Evolutionary conservation across 306 rosid species (phyloP).

Genomic region (Sphenostylis stenocarpa): DNA sequence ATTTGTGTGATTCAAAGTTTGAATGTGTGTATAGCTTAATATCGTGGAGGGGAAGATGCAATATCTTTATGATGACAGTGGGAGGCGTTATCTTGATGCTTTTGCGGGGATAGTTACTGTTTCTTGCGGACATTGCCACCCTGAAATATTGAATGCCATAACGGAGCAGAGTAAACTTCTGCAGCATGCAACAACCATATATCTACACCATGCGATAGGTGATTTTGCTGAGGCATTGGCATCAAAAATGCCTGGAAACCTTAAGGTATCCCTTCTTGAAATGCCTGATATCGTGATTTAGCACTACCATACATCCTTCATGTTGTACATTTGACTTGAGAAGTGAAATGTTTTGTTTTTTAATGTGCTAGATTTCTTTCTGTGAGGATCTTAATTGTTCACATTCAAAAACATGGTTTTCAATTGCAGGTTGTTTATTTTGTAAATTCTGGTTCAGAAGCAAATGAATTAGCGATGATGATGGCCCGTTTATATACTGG

Average conservation of each 20-base stretch:
- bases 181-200: conserved; percentile 85
- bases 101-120: conserved; percentile 98
- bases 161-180: conserved; percentile 78
- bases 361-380: conserved; percentile 15
- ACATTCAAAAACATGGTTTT: conserved; percentile 1
- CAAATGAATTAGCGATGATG: conserved; percentile 88
- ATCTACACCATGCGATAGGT: conserved; percentile 69
- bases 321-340: conserved; percentile 6
- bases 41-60: conserved; percentile 98
- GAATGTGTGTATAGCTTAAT: conserved; percentile 52
- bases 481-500: conserved; percentile 92
- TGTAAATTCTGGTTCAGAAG: conserved; percentile 94
- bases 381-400: neutral
- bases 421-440: conserved; percentile 81
- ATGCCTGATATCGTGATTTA: neutral
- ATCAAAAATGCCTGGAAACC: conserved; percentile 82
- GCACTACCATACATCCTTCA: neutral
- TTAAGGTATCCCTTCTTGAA: conserved; percentile 48
- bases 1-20: conserved; percentile 23
- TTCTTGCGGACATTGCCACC: conserved; percentile 97
- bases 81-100: conserved; percentile 93
- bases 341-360: neutral
- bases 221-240: conserved; percentile 85
- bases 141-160: conserved; percentile 65
- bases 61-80: conserved; percentile 80